A percentile compares a stretch with the other conserved stretches of the same genome.
phyloP scores from a whole-genome alignment of 208 protist species.

The Porcisia hertigi region DNA sequence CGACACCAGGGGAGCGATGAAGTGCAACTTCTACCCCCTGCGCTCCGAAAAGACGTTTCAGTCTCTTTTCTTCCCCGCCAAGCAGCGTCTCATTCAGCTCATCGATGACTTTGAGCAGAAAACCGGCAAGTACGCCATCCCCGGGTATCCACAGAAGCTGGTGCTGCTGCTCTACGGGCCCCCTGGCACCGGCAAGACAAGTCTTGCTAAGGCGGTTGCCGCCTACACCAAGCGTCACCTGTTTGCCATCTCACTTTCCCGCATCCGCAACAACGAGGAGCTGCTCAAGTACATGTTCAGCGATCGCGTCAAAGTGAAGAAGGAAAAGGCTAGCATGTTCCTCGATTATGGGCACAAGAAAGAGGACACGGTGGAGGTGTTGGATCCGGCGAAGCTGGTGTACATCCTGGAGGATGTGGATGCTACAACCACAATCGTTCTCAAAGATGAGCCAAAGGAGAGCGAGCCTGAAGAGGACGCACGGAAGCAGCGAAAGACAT shows the following conservation, averaged over 20 bases:
- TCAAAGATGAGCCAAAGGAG: slow-evolving; percentile 29
- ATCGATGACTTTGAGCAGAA: slow-evolving; percentile 81
- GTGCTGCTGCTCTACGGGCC: slow-evolving; percentile 92
- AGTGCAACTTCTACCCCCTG: slow-evolving; percentile 72
- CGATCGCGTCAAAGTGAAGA: slow-evolving; percentile 50
- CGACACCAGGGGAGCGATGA: slow-evolving; percentile 29
- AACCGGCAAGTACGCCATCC: slow-evolving; percentile 85
- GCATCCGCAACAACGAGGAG: slow-evolving; percentile 81
- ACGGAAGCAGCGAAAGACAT: not conserved
- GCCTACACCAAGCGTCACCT: slow-evolving; percentile 80
- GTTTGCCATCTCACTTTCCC: slow-evolving; percentile 80
- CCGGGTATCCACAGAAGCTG: slow-evolving; percentile 87
- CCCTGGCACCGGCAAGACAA: slow-evolving; percentile 95
- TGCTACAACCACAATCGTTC: slow-evolving; percentile 64
- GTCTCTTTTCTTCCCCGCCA: slow-evolving; percentile 90
- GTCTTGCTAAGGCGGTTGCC: slow-evolving; percentile 90
- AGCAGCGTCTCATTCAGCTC: slow-evolving; percentile 72
- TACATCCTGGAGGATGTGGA: slow-evolving; percentile 91
- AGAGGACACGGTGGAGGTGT: slow-evolving; percentile 13
- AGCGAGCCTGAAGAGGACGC: not conserved
- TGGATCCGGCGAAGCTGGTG: slow-evolving; percentile 68
- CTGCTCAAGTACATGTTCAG: slow-evolving; percentile 90
- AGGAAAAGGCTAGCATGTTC: slow-evolving; percentile 17
- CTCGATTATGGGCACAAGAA: not conserved
- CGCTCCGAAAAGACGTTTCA: slow-evolving; percentile 86